Evolutionary conservation across 108 stramenopile genomes (phyloP).

Genomic region (Parietichytrium sp.): DNA sequence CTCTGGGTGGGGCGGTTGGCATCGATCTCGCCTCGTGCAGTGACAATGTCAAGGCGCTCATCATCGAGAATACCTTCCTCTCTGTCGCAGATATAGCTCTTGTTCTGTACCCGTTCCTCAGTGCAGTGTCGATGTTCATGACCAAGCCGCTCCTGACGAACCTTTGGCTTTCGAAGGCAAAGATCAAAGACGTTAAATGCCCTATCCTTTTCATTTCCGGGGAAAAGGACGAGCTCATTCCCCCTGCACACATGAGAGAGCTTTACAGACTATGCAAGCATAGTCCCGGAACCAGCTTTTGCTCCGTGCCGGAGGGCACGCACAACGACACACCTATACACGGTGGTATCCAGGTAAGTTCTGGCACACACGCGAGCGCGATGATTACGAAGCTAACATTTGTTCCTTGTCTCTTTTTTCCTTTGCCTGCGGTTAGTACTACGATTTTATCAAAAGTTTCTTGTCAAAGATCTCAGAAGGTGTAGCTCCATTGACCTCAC

Average conservation of each 20-base stretch:
- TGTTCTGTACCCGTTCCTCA: constrained; percentile 78
- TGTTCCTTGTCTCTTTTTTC: no score
- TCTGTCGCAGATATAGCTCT: constrained; percentile 88
- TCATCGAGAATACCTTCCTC: constrained; percentile 93
- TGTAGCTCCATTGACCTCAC: no score
- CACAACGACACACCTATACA: constrained; percentile 91
- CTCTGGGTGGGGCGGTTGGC: constrained; percentile 87
- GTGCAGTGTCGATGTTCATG: constrained; percentile 56
- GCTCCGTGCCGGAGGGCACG: constrained; percentile 73
- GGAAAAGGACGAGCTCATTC: constrained; percentile 81
- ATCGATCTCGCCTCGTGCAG: constrained; percentile 73
- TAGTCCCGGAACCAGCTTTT: neutral
- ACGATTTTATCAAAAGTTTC: no score
- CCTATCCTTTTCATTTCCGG: constrained; percentile 86
- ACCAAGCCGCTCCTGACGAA: constrained; percentile 79
- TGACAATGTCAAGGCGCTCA: constrained; percentile 70
- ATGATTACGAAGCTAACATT: no score
- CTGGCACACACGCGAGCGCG: no score
- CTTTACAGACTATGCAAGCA: constrained; percentile 52
- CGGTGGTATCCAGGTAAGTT: no score
- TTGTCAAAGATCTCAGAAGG: no score
- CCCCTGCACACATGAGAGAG: constrained; percentile 78
- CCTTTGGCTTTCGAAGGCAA: constrained; percentile 69
- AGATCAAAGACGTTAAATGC: constrained; percentile 56
- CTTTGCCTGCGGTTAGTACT: no score